Base-by-base conservation (phyloP, 345 rosid genomes). In the Fremontodendron californicum region DNA sequence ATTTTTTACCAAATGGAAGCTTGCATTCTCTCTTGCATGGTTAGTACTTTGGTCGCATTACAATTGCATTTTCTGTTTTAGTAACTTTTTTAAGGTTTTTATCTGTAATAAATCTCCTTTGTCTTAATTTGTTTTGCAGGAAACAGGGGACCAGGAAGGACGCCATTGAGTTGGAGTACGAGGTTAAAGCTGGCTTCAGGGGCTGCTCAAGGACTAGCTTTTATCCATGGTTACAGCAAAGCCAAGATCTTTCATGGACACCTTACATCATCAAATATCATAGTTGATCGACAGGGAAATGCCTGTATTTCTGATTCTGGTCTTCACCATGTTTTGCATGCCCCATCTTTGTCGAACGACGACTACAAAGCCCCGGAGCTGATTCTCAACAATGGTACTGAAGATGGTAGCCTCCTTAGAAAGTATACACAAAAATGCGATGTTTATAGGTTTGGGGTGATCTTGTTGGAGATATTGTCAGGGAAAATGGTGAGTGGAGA, bases 21-120 rank as follows among this genome's bases (percentile, higher is more conserved):
- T 71, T 71, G 60, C 27, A 71, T 31, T 71, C 61, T 31, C 75
- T 71, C 29, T 49, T 71, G 75, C 75, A 71, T 49, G 75, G 75
- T 71, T 15, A 70, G 74, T 46, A 33, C 0, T 58, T 58, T 58
- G 15, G 18, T 48, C 19, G n/a, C 54, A 15, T 15, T 48, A n/a
- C 19, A 48, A 3, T 23, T 55, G 61, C 61, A 54, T 60, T 12
- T 25, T 7, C 23, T 7, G 3, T 63, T 19, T n/a, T 2, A 7
- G 55, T 16, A 27, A 33, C 12, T 8, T 37, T 37, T 37, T 2
- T 18, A 33, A 64, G 42, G 13, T 64, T 64, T 64, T 62, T 8
- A 33, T 15, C 4, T 62, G 67, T 31, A 15, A 33, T 62, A 62
- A 33, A 5, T 68, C 25, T 5, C 5, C 2, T 29, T 70, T 69